Base-by-base conservation (phyloP, 2,329 filamentous ascomycete genomes). In the Ophiocordyceps polyrhachis-furcata region DNA sequence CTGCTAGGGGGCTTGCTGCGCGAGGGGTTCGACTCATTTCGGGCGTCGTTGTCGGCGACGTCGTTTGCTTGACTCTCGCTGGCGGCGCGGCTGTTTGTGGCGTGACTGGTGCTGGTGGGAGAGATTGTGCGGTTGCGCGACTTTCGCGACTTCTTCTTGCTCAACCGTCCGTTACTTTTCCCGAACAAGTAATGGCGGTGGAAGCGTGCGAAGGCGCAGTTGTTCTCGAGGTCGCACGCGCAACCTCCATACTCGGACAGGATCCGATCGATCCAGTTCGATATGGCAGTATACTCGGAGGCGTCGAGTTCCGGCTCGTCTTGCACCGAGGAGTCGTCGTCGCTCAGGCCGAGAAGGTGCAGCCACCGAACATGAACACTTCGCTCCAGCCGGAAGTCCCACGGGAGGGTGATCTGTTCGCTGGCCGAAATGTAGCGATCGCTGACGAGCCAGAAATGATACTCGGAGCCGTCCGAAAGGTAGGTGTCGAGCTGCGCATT, bases 391-490 rank as follows among this genome's bases (percentile, higher is more conserved):
- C 61, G 74, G 62, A 71, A 89, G 56, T 77, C 84, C 84, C 69
- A 85, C 44, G 66, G 74, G 52, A 70, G 73, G 23, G 69, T 84
- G 54, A 74, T 76, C 53, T 78, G 74, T 53, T 79, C 76, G 38
- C 71, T 68, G 1, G 76, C 67, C 15, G 71, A 62, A 46, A 96
- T 87, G 35, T 80, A 71, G 44, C 82, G 74, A 52, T 84, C 84
- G 53, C 86, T 87, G 47, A 94, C 77, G 50, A 95, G 80, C 74
- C 89, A 95, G 60, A 96, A 94, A 57, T 91, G 85, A 56, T 89
- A 93, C 51, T 89, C 81, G 1, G 78, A 79, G 4, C 74, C 72
- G 42, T 78, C 79, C 2, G 84, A 84, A 42, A 95, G 74, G 51
- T 87, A 83, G 0, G 88, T 93, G 57, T 91, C 88, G 53, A 96